Percentiles rank a stretch among this genome's conserved stretches.
These are phyloP conservation scores for Wolfiporia cocos DNA, from an alignment of 1,284 basidiomycete species.

Conservation along the genomic window DNA sequence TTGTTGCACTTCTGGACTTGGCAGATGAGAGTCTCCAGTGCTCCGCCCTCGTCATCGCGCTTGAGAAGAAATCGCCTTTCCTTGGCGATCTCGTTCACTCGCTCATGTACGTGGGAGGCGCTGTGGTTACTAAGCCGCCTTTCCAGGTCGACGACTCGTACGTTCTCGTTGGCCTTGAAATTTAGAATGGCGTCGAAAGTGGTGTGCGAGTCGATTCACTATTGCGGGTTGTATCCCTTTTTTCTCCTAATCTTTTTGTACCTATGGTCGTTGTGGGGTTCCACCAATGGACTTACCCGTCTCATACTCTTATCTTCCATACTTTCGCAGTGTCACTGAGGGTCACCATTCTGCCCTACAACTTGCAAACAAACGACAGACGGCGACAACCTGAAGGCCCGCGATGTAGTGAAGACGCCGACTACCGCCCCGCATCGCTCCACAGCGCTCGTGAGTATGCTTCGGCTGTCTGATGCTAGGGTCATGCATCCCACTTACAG, in stretches of 20 bases:
- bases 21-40: constrained; percentile 76
- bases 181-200: constrained; percentile 38
- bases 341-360: too few species aligned
- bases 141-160: constrained; percentile 66
- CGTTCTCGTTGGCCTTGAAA: constrained; percentile 73
- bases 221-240: too few species aligned
- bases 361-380: too few species aligned
- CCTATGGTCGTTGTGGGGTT: background rate
- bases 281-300: background rate
- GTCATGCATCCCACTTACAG: background rate
- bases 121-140: constrained; percentile 68
- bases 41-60: constrained; percentile 68
- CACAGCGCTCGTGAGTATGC: constrained; percentile 1
- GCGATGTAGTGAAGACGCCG: too few species aligned
- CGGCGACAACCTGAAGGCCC: too few species aligned
- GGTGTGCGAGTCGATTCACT: too few species aligned
- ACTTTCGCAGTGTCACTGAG: too few species aligned
- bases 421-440: too few species aligned
- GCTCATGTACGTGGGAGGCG: constrained; percentile 79
- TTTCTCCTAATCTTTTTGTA: background rate
- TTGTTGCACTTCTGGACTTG: constrained; percentile 76
- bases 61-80: constrained; percentile 53
- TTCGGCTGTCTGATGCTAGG: background rate
- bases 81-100: constrained; percentile 67
- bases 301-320: too few species aligned